phyloP scores from a whole-genome alignment of 2,329 filamentous ascomycete species.

The Orbilia javanica region DNA sequence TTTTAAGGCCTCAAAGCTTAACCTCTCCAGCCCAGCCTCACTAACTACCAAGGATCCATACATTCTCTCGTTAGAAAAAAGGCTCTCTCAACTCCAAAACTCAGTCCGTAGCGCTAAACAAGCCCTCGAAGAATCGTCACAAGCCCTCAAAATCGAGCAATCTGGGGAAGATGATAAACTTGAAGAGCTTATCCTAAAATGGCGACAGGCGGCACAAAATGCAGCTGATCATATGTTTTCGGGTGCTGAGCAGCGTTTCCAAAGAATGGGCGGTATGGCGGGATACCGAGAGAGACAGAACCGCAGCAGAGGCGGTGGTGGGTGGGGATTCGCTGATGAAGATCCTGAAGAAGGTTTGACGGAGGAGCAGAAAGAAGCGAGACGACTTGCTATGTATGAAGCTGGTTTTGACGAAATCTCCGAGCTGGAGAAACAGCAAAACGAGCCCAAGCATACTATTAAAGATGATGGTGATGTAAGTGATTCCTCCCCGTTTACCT shows the following conservation, averaged over 20 bases:
- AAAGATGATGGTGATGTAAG: constrained; percentile 54
- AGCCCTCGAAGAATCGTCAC: constrained; percentile 58
- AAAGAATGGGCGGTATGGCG: constrained; percentile 60
- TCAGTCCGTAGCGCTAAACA: constrained; percentile 53
- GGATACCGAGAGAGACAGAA: constrained; percentile 47
- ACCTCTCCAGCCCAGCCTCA: constrained; percentile 31
- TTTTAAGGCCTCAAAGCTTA: constrained; percentile 26
- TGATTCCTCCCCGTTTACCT: neutral
- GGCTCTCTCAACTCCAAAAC: constrained; percentile 36
- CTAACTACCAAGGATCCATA: constrained; percentile 41
- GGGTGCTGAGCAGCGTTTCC: constrained; percentile 60
- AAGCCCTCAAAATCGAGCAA: constrained; percentile 61
- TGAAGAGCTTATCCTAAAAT: constrained; percentile 60
- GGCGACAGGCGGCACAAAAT: constrained; percentile 58
- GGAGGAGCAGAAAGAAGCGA: constrained; percentile 46
- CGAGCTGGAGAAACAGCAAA: constrained; percentile 47
- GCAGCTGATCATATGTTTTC: constrained; percentile 61
- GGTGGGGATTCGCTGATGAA: constrained; percentile 43
- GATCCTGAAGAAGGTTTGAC: constrained; percentile 49
- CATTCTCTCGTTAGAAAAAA: constrained; percentile 47
- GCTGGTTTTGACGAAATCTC: constrained; percentile 49
- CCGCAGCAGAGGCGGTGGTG: constrained; percentile 29
- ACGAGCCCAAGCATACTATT: constrained; percentile 10
- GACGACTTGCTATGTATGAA: constrained; percentile 47
- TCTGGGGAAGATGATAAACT: constrained; percentile 59